Conservation (phyloP, 345 rosid species). For the Combretum micranthum region DNA sequence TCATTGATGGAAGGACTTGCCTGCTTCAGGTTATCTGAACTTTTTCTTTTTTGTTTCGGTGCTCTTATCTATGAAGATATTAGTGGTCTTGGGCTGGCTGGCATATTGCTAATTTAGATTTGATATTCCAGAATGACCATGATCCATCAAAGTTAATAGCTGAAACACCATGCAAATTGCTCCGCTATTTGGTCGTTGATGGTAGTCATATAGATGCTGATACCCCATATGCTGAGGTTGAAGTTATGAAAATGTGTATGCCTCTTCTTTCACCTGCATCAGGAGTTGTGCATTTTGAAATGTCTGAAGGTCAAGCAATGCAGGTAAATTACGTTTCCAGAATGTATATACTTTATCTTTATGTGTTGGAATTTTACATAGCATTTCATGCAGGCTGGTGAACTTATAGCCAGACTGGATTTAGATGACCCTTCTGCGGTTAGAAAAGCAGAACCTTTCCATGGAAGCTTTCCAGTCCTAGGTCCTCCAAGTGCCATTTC, state of each 20-base stretch:
- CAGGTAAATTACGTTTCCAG: conserved; percentile 46
- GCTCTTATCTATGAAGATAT: neutral
- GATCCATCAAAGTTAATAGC: conserved; percentile 98
- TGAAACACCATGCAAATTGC: conserved; percentile 98
- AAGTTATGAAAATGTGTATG: conserved; percentile 99
- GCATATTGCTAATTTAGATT: neutral
- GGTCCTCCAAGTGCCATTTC: conserved; percentile 94
- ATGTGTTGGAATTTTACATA: neutral
- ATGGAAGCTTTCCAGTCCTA: conserved; percentile 79
- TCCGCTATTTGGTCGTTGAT: conserved; percentile 86
- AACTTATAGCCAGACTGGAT: conserved; percentile 93
- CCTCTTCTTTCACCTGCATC: conserved; percentile 99
- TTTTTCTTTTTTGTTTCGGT: conserved; percentile 11
- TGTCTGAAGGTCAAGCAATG: conserved; percentile 99
- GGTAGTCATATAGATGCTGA: conserved; percentile 92
- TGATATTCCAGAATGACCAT: conserved; percentile 67
- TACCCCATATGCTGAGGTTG: conserved; percentile 94
- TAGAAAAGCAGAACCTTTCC: conserved; percentile 94
- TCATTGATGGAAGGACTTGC: conserved; percentile 99
- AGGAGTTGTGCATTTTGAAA: conserved; percentile 67
- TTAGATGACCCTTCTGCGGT: conserved; percentile 99
- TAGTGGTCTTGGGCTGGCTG: too few relatives aligned
- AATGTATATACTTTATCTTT: neutral
- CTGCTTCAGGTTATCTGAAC: conserved; percentile 60
- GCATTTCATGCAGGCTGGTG: conserved; percentile 70